These are phyloP conservation scores for Carex pumila DNA, from an alignment of 176 grass and related monocot genomes.

Conservation along the genomic window DNA sequence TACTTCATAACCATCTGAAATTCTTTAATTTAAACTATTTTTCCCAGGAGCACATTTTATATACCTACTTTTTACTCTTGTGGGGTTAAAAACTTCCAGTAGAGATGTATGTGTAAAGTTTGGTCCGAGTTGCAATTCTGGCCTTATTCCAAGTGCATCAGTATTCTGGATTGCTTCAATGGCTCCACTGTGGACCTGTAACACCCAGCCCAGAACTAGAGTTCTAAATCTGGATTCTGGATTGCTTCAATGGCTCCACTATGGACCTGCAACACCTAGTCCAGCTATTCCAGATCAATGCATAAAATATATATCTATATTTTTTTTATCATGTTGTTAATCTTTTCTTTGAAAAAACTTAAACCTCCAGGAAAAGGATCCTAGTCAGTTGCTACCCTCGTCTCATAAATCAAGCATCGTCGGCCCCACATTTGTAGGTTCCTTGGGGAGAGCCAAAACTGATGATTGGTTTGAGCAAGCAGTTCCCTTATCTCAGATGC, in stretches of 20 bases:
- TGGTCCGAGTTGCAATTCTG: background rate
- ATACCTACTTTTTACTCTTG: background rate
- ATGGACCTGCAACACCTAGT: background rate
- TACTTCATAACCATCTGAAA: background rate
- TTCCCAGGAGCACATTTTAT: background rate
- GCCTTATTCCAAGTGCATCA: background rate
- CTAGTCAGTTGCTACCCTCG: slow-evolving; percentile 28
- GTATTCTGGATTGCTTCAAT: background rate
- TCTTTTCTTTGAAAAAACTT: slow-evolving; percentile 16
- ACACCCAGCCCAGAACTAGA: background rate
- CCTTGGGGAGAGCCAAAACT: slow-evolving; percentile 25
- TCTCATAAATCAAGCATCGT: slow-evolving; percentile 31
- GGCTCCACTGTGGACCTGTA: background rate
- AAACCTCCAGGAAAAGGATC: slow-evolving; percentile 34
- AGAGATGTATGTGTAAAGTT: background rate
- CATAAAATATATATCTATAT: slow-evolving; percentile 1
- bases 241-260: background rate
- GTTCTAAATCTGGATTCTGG: background rate
- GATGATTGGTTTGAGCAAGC: slow-evolving; percentile 48
- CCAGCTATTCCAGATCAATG: background rate
- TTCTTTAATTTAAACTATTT: background rate
- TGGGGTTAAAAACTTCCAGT: background rate
- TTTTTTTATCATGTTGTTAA: background rate
- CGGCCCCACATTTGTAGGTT: slow-evolving; percentile 27
- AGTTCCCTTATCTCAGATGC: slow-evolving; percentile 57